These are phyloP conservation scores for Pistacia integerrima DNA, from an alignment of 345 rosid genomes.

Conservation along the genomic window DNA sequence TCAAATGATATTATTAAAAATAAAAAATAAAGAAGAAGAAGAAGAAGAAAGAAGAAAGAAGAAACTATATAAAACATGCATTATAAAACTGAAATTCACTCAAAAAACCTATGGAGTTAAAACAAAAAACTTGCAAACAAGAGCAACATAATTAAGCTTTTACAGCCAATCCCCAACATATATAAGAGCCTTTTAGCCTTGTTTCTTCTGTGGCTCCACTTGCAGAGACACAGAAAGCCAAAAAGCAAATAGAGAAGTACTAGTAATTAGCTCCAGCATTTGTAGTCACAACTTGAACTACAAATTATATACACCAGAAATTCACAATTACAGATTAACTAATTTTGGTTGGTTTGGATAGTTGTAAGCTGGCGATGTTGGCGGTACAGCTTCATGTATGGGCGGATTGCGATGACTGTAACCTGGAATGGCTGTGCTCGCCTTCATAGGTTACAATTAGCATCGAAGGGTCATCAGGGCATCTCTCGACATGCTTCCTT, in stretches of 20 bases:
- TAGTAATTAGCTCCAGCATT: slow-evolving; percentile 7
- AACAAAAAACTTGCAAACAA: neutral
- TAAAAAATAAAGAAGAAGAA: too few relatives aligned
- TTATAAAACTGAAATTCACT: neutral
- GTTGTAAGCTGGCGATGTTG: neutral
- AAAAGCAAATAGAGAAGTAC: too few relatives aligned
- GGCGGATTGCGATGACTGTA: slow-evolving; percentile 55
- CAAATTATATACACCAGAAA: slow-evolving; percentile 11
- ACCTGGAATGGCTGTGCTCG: slow-evolving; percentile 72
- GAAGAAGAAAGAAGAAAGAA: neutral
- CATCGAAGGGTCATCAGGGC: slow-evolving; percentile 76
- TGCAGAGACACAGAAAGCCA: too few relatives aligned
- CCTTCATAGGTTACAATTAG: slow-evolving; percentile 79
- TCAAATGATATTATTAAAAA: too few relatives aligned
- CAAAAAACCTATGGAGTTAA: too few relatives aligned
- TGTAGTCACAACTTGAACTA: neutral
- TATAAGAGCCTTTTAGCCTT: neutral
- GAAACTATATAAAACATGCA: neutral
- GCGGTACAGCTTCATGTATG: slow-evolving; percentile 40
- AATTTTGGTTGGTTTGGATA: neutral
- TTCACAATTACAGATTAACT: slow-evolving; percentile 4
- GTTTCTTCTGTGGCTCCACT: neutral
- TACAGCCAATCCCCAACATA: neutral
- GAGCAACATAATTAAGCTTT: neutral
- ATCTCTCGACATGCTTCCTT: slow-evolving; percentile 84